phyloP scores from a whole-genome alignment of 2,329 filamentous ascomycete species.

The Paecilomyces variotii region DNA sequence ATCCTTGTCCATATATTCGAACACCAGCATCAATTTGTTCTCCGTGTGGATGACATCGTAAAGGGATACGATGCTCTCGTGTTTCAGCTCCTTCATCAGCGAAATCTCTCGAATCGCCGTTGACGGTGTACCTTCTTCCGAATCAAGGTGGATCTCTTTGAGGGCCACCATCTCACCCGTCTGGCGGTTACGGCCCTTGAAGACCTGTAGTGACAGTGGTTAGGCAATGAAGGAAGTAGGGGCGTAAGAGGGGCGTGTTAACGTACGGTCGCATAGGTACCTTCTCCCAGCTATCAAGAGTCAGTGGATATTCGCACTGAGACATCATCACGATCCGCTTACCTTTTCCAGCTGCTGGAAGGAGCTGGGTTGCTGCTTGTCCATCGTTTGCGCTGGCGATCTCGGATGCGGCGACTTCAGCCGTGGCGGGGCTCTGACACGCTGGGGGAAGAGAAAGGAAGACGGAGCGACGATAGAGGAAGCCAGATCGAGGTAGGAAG shows the following conservation, averaged over 20 bases:
- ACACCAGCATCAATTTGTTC: constrained; percentile 99
- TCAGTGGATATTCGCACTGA: constrained; percentile 18
- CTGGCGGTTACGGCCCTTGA: constrained; percentile 95
- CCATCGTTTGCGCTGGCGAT: constrained; percentile 51
- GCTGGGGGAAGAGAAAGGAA: constrained; percentile 26
- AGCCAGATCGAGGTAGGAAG: constrained; percentile 21
- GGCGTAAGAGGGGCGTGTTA: constrained; percentile 1
- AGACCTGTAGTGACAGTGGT: constrained; percentile 56
- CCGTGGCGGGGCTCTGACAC: constrained; percentile 10
- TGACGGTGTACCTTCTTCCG: constrained; percentile 92
- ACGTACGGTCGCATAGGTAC: constrained; percentile 92
- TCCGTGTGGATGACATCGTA: constrained; percentile 99
- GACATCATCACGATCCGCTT: constrained; percentile 5
- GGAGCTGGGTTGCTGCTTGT: constrained; percentile 85
- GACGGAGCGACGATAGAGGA: constrained; percentile 28
- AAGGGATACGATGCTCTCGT: constrained; percentile 94
- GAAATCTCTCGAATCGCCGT: constrained; percentile 98
- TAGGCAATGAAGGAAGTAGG: constrained; percentile 10
- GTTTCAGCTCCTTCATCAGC: constrained; percentile 98
- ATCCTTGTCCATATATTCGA: constrained; percentile 98
- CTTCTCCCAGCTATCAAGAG: constrained; percentile 66
- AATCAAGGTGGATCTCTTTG: constrained; percentile 98
- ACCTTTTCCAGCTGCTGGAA: constrained; percentile 97
- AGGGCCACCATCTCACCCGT: constrained; percentile 93
- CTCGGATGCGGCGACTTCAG: constrained; percentile 9